These are phyloP conservation scores for Plantago elongata DNA, from an alignment of 257 asterid species.

Conservation along the genomic window DNA sequence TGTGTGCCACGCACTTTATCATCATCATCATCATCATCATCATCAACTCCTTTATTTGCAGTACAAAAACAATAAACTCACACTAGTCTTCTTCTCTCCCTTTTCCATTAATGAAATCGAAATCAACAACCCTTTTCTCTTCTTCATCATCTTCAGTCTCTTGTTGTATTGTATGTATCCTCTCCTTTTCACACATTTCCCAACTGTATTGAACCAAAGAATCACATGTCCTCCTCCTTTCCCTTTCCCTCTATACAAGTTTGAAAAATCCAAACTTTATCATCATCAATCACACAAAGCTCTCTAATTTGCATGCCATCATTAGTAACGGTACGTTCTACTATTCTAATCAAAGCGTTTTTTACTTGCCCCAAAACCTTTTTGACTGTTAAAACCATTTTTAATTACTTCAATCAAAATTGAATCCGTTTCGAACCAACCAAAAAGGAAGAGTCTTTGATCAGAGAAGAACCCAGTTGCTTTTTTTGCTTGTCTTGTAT, in stretches of 20 bases:
- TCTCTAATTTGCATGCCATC: conserved; percentile 65
- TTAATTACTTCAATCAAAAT: conserved; percentile 8
- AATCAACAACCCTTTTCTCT: neutral
- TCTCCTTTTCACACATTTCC: conserved; percentile 22
- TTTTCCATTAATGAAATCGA: neutral
- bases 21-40: no score
- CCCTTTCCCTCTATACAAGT: conserved; percentile 59
- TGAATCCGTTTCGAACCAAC: conserved; percentile 18
- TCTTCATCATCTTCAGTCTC: no score
- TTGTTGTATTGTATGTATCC: conserved; percentile 14
- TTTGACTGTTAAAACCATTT: conserved; percentile 51
- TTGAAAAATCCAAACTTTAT: conserved; percentile 37
- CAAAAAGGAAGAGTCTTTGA: neutral
- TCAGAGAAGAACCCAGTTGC: neutral
- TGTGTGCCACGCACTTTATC: conserved; percentile 40
- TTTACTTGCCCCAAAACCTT: conserved; percentile 26
- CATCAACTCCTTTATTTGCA: conserved; percentile 29
- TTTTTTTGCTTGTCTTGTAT: neutral
- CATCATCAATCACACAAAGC: conserved; percentile 34
- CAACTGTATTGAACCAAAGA: conserved; percentile 6
- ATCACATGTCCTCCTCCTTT: conserved; percentile 43
- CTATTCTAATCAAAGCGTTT: conserved; percentile 15
- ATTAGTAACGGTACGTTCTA: conserved; percentile 51
- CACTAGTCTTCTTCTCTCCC: conserved; percentile 7
- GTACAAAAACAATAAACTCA: conserved; percentile 28